Base-by-base conservation (phyloP, 371 early-diverging fungal species). In the Mucor irregularis region DNA sequence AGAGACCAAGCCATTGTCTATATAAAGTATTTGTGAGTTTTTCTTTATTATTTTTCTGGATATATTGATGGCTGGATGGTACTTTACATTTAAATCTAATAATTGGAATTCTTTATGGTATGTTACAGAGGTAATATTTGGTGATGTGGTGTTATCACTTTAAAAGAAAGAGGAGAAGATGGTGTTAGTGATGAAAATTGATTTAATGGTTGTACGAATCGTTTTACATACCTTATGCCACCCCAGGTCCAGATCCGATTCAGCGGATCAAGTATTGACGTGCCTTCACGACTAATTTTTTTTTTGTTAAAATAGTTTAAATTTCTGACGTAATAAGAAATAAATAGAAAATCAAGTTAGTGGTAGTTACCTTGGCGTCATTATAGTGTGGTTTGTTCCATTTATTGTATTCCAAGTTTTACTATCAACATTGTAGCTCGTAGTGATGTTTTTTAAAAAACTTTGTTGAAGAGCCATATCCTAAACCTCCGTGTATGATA, bases 211-310 rank as follows among this genome's bases (percentile, higher is more conserved):
- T 25, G 13, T 22, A 14, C 14, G 24, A 5, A 5, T 29, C 4
- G n/a, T 5, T 40, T 16, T 22, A 21, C 28, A 21, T 57, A 62
- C 63, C 63, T 62, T 22, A 62, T 30, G 10, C 63, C 63, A 37
- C 63, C 63, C 63, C 63, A 62, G 5, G 40, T 22, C 63, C 63
- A 62, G n/a, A 57, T 48, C 9, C 49, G 34, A 30, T 53, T 49
- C 17, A 10, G 38, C 7, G 37, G n/a, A 53, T 62, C 63, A 19
- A 57, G 35, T 16, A 49, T 53, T 16, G 49, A 46, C 4, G 51
- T 31, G 17, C 37, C 49, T 25, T 62, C 57, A 5, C 63, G 63
- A 42, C 57, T 57, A 44, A 10, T 16, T 16, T 25, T 25, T 24
- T 37, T 7, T 26, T 19, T 25, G n/a, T 4, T 17, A 35, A 16